Evolutionary conservation across 139 green algal genomes (phyloP), one percentile per base, ranked within the genome.

Genomic region (Eudorina sp.): DNA sequence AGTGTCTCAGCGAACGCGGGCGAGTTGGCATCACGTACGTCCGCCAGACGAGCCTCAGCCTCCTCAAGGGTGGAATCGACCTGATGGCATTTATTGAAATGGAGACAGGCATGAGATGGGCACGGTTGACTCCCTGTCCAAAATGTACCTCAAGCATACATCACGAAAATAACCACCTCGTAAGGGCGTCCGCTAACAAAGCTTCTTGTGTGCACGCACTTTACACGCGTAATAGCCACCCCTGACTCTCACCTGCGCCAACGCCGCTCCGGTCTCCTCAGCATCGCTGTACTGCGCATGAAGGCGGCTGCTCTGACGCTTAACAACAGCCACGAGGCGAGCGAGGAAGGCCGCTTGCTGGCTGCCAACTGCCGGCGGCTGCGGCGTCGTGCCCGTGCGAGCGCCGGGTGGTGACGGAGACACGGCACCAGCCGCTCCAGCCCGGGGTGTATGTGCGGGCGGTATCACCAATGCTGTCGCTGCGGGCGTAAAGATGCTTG

Each of bases 271-370:
- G 21, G 86, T 66, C 77, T 87, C 84, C 43, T 78, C 48, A 36
- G 88, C 89, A 36, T 90, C 89, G 14, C 38, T 66, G 77, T 92
- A 92, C 76, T 92, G 89, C 14, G 38, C 31, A 13, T 80, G 83
- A n/a, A 91, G 36, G 23, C 88, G 88, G n/a, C 23, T 55, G 64
- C 76, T 90, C 62, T 92, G 89, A 21, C 77, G 38, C 43, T 87
- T 83, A 2, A 92, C 89, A 36, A 92, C 89, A 31, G 84, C 89
- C 40, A 92, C 62, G 48, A 92, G 84, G 53, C 68, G 76, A 0
- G 80, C 83, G 53, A 92, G 77, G 74, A 92, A 89, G 3, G 81
- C 46, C 0, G 60, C 66, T 31, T 87, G 81, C 34, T 87, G 62
- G 43, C 45, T 45, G 41, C 21, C 53, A 6, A 21, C 18, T 34